Percentiles rank a stretch among this genome's conserved stretches.
These are phyloP conservation scores for Vinca minor DNA, from an alignment of 257 asterid genomes.

Conservation along the genomic window DNA sequence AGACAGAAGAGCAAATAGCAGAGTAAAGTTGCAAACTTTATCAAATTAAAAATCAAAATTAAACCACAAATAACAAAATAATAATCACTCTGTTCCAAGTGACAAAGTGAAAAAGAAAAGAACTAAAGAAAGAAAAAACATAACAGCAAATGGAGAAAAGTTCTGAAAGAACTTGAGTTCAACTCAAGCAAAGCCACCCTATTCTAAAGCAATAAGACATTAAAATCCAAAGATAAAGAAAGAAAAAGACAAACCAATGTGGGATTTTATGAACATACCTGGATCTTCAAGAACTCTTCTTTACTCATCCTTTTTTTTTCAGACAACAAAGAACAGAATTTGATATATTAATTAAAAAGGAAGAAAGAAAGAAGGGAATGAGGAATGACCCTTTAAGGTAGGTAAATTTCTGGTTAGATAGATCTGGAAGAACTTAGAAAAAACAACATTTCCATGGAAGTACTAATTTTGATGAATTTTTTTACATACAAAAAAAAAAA, in stretches of 20 bases:
- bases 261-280: constrained; percentile 44
- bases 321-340: constrained; percentile 18
- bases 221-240: too few species aligned
- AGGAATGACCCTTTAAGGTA: neutral
- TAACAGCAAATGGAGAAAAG: constrained; percentile 9
- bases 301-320: constrained; percentile 67
- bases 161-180: constrained; percentile 14
- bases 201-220: constrained; percentile 18
- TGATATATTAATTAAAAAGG: neutral
- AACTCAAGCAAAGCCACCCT: constrained; percentile 24
- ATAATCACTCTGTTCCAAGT: constrained; percentile 4
- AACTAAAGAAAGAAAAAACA: neutral
- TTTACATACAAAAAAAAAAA: neutral
- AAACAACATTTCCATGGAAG: constrained; percentile 13
- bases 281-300: constrained; percentile 94
- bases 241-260: neutral
- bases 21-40: constrained; percentile 37
- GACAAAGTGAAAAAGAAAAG: constrained; percentile 11
- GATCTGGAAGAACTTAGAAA: constrained; percentile 41
- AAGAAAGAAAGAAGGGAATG: constrained; percentile 7
- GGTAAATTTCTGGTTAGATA: constrained; percentile 14
- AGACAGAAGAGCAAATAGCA: constrained; percentile 28
- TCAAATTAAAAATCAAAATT: too few species aligned
- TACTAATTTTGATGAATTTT: neutral
- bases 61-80: too few species aligned